Evolutionary conservation across 139 green algal genomes (phyloP).

Genomic region (Chlamydomonas asymmetrica): DNA sequence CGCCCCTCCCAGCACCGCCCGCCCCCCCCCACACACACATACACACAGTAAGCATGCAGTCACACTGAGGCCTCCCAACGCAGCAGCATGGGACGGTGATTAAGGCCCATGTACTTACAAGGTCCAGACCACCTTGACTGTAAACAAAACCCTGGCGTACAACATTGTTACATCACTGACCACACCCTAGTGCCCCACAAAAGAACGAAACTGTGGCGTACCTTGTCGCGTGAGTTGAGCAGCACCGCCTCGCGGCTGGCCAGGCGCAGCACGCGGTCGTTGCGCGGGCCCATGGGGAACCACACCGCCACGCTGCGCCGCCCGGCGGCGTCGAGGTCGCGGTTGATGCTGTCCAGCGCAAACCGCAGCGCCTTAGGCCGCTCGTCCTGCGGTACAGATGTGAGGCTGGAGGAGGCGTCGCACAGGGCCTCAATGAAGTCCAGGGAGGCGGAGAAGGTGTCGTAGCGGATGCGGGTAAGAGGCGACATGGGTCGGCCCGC

Average conservation of each 20-base stretch:
- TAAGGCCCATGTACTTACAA: too few species aligned
- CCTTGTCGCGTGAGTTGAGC: conserved; percentile 88
- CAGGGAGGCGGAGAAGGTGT: conserved; percentile 90
- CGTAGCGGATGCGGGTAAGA: conserved; percentile 61
- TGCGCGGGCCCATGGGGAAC: conserved; percentile 69
- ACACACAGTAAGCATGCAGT: too few species aligned
- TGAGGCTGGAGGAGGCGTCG: conserved; percentile 78
- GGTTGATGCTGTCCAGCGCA: conserved; percentile 63
- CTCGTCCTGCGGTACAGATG: conserved; percentile 62
- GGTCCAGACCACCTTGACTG: too few species aligned
- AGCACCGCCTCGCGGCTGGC: conserved; percentile 79
- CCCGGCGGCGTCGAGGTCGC: conserved; percentile 68
- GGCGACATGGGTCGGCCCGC: conserved; percentile 53
- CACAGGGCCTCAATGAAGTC: conserved; percentile 96
- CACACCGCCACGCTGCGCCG: conserved; percentile 72
- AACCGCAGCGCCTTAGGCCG: conserved; percentile 41
- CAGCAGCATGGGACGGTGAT: too few species aligned
- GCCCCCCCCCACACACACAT: too few species aligned
- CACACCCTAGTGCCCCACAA: too few species aligned
- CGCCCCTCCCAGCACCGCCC: too few species aligned
- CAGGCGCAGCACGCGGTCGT: conserved; percentile 85
- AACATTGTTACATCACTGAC: too few species aligned
- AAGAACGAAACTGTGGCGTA: too few species aligned
- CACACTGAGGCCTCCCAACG: too few species aligned
- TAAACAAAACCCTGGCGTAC: too few species aligned